Evolutionary conservation across 257 asterid species (phyloP).

Genomic region (Phtheirospermum japonicum): DNA sequence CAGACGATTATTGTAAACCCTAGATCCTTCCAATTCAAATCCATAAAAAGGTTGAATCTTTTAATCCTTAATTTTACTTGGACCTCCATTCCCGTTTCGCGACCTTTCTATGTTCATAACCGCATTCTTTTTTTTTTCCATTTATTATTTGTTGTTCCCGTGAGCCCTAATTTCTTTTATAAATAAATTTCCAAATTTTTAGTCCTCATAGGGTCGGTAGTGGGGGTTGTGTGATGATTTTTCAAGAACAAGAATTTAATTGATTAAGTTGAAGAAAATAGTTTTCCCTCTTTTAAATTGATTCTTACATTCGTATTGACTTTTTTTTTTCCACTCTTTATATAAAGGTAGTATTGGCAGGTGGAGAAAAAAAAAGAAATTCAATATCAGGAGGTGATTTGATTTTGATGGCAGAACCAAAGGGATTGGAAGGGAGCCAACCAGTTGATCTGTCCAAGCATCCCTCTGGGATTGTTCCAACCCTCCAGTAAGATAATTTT

Average conservation of each 20-base stretch:
- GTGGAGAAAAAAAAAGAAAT: neutral
- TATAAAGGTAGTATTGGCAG: neutral
- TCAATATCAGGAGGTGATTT: constrained; percentile 22
- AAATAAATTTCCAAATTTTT: neutral
- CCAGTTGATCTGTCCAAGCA: constrained; percentile 68
- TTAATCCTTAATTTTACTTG: neutral
- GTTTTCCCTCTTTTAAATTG: neutral
- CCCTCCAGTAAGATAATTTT: constrained; percentile 49
- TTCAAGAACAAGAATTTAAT: too few relatives aligned
- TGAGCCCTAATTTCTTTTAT: too few relatives aligned
- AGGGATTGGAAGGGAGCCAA: constrained; percentile 56
- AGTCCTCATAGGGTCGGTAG: neutral
- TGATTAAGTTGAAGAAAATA: neutral
- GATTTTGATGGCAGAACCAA: constrained; percentile 54
- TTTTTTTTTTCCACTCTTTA: constrained; percentile 11
- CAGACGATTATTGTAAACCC: constrained; percentile 19
- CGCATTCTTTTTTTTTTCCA: too few relatives aligned
- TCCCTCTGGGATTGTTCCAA: constrained; percentile 76
- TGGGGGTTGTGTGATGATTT: neutral
- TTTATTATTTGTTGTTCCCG: too few relatives aligned
- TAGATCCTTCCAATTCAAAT: constrained; percentile 18
- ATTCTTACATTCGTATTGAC: constrained; percentile 20
- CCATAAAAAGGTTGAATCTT: neutral
- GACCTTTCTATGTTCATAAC: neutral
- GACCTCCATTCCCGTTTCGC: neutral